Percentiles rank a stretch among this genome's conserved stretches.
Evolutionary conservation across 1,284 basidiomycete species (phyloP).

Genomic region (Rhizoctonia solani): DNA sequence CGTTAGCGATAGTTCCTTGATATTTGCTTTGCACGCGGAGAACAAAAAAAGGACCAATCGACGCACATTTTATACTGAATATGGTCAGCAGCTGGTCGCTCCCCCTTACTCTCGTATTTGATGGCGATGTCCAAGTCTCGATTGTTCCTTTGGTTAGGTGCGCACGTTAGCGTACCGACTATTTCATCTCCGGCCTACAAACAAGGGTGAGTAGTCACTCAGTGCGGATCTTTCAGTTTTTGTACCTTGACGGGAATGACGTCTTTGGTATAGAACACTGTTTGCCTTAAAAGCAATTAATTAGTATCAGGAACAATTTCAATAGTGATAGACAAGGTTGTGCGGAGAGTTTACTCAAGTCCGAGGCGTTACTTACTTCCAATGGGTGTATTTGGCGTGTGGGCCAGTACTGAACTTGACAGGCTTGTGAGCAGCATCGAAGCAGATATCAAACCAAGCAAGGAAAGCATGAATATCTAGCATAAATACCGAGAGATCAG

Average conservation of each 20-base stretch:
- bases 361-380: constrained; percentile 76
- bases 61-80: constrained; percentile 55
- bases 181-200: constrained; percentile 69
- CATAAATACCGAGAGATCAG: background rate
- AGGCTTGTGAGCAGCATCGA: constrained; percentile 96
- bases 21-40: too few relatives aligned
- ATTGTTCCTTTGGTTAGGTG: constrained; percentile 88
- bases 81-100: constrained; percentile 44
- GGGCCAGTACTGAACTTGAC: constrained; percentile 95
- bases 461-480: constrained; percentile 97
- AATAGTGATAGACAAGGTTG: too few relatives aligned
- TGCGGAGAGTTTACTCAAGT: too few relatives aligned
- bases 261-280: constrained; percentile 92
- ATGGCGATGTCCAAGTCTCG: constrained; percentile 91
- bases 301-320: background rate
- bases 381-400: constrained; percentile 95
- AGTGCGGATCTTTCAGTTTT: background rate
- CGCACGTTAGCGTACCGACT: constrained; percentile 71
- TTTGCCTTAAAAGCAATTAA: constrained; percentile 63
- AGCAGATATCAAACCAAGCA: constrained; percentile 98
- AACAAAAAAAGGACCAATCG: constrained; percentile 1
- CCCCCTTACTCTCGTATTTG: constrained; percentile 62
- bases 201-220: constrained; percentile 48
- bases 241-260: constrained; percentile 55
- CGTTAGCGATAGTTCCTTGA: constrained; percentile 24